Conservation (phyloP, 352 stramenopile species). For the Phytophthora ohioensis region DNA sequence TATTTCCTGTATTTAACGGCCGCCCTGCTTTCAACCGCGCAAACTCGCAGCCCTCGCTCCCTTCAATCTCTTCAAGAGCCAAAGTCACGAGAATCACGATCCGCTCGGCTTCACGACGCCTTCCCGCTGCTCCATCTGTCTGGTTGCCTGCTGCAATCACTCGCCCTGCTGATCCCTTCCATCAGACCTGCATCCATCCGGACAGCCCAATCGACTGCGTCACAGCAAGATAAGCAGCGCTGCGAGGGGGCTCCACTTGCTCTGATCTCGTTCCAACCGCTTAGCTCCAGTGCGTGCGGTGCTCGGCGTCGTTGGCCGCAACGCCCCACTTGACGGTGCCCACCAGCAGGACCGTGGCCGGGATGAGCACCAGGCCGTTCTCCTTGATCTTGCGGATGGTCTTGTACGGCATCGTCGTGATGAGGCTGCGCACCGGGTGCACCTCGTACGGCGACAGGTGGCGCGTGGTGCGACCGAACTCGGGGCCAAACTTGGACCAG, state of each 20-base stretch:
- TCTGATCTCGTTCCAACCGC: constrained; percentile 4
- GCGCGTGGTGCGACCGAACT: constrained; percentile 72
- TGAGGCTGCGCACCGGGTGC: constrained; percentile 71
- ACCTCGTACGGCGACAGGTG: constrained; percentile 79
- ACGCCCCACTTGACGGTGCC: constrained; percentile 80
- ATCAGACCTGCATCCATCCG: constrained; percentile 14
- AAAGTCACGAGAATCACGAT: constrained; percentile 1
- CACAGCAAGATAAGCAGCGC: background rate
- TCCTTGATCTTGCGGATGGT: constrained; percentile 84
- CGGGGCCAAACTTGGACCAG: constrained; percentile 76
- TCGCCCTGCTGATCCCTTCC: background rate
- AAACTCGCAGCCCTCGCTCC: background rate
- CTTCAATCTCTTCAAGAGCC: background rate
- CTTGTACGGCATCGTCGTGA: constrained; percentile 79
- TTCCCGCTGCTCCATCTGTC: constrained; percentile 8
- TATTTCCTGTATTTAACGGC: constrained; percentile 26
- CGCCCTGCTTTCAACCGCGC: background rate
- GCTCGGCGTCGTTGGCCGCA: constrained; percentile 78
- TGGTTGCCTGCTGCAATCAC: constrained; percentile 9
- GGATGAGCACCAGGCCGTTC: constrained; percentile 79
- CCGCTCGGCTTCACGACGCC: constrained; percentile 10
- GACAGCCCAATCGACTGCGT: background rate
- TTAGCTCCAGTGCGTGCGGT: constrained; percentile 86
- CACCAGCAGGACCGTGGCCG: constrained; percentile 64
- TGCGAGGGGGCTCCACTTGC: constrained; percentile 1